Conservation (phyloP, 2,329 filamentous ascomycete genomes). For the Talaromyces marneffei region DNA sequence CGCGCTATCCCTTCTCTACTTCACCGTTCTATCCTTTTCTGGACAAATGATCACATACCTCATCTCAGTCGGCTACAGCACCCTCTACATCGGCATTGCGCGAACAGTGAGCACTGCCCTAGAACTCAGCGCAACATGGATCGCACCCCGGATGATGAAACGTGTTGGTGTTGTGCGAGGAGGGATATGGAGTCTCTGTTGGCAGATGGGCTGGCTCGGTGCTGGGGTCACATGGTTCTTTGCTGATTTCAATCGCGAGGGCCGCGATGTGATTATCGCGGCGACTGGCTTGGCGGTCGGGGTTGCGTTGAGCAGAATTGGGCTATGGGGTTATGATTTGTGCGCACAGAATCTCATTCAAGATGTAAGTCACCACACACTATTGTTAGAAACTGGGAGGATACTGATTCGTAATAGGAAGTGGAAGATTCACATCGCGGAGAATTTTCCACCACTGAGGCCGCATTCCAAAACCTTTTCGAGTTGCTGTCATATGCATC, state of each 20-base stretch:
- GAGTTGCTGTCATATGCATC: constrained; percentile 61
- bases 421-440: constrained; percentile 55
- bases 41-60: constrained; percentile 54
- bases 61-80: constrained; percentile 45
- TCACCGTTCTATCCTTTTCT: constrained; percentile 52
- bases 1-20: constrained; percentile 47
- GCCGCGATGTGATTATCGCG: constrained; percentile 23
- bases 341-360: constrained; percentile 57
- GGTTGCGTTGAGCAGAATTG: constrained; percentile 53
- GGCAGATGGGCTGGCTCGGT: constrained; percentile 56
- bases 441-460: constrained; percentile 62
- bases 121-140: constrained; percentile 51
- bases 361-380: constrained; percentile 41
- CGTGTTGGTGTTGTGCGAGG: constrained; percentile 55
- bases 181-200: constrained; percentile 65
- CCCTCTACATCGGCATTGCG: constrained; percentile 44
- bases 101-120: constrained; percentile 45
- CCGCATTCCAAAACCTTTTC: constrained; percentile 62
- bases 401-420: constrained; percentile 35
- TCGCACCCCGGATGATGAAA: constrained; percentile 47
- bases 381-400: background rate
- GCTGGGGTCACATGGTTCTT: constrained; percentile 43
- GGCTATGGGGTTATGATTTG: constrained; percentile 58
- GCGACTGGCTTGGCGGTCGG: constrained; percentile 48
- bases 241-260: constrained; percentile 23